A percentile compares a stretch with the other conserved stretches of the same genome.
Evolutionary conservation across 2,329 filamentous ascomycete genomes (phyloP).

Genomic region (Colletotrichum filicis): DNA sequence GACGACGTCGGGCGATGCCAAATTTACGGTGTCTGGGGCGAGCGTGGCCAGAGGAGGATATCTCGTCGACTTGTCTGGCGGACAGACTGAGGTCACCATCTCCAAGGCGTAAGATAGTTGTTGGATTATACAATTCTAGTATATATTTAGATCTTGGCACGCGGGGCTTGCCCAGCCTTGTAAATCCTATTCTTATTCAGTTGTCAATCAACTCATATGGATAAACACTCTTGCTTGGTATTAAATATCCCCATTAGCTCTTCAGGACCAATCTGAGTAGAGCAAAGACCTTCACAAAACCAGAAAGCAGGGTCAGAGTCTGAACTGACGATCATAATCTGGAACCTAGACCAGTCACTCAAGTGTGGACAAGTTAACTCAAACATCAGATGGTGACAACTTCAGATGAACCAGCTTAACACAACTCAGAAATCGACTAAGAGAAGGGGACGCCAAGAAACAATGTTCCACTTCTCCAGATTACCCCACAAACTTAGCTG

Average conservation of each 20-base stretch:
- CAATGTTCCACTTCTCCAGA: conserved; percentile 11
- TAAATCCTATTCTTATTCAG: background rate
- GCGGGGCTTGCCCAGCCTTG: no score
- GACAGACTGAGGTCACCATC: conserved; percentile 3
- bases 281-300: no score
- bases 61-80: conserved; percentile 17
- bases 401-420: background rate
- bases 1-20: background rate
- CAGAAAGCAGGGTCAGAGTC: no score
- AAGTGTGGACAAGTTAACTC: no score
- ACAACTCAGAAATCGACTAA: background rate
- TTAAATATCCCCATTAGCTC: no score
- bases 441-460: background rate
- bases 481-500: conserved; percentile 12
- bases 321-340: no score
- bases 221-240: no score
- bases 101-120: background rate
- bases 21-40: background rate
- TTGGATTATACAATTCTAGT: background rate
- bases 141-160: background rate
- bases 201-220: background rate
- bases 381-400: background rate
- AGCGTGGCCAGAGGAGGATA: conserved; percentile 8
- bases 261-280: background rate
- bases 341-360: no score